These are phyloP conservation scores for Metschnikowia lachancei DNA, from an alignment of 805 yeast genomes.

Conservation along the genomic window DNA sequence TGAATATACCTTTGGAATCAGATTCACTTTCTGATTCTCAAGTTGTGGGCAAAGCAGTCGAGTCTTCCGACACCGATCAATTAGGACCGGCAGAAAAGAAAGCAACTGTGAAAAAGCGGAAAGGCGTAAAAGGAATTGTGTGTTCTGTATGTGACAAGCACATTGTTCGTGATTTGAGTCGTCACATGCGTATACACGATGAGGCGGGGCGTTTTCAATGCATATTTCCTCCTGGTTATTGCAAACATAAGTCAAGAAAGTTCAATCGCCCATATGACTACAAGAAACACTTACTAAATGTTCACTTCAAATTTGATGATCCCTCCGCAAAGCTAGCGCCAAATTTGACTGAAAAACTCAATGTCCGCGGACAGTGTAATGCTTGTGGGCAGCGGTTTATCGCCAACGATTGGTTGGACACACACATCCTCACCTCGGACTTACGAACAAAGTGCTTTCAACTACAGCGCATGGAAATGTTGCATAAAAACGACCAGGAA, in stretches of 20 bases:
- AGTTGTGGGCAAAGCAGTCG: background rate
- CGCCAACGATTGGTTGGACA: conserved; percentile 56
- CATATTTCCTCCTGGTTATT: conserved; percentile 38
- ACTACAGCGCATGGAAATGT: conserved; percentile 11
- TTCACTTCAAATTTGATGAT: conserved; percentile 43
- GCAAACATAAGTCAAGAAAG: conserved; percentile 42
- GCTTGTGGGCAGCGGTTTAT: conserved; percentile 49
- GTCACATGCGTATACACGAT: conserved; percentile 45
- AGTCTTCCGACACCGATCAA: conserved; percentile 4
- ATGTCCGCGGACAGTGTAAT: conserved; percentile 35
- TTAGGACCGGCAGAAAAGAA: conserved; percentile 9
- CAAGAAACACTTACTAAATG: conserved; percentile 43
- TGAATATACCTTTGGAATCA: background rate
- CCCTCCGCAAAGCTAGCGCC: conserved; percentile 39
- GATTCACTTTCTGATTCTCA: conserved; percentile 2
- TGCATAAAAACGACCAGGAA: conserved; percentile 4
- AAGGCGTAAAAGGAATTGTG: conserved; percentile 34
- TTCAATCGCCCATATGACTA: conserved; percentile 47
- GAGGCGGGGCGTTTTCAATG: conserved; percentile 44
- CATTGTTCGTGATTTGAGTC: conserved; percentile 40
- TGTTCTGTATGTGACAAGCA: conserved; percentile 41
- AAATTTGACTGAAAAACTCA: conserved; percentile 41
- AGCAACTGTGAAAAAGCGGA: conserved; percentile 24
- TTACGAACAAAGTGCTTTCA: conserved; percentile 6
- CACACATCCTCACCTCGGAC: conserved; percentile 45